Evolutionary conservation across 73 alveolate genomes (phyloP), one percentile per base, ranked within the genome.

Genomic region (Paramecium primaurelia): DNA sequence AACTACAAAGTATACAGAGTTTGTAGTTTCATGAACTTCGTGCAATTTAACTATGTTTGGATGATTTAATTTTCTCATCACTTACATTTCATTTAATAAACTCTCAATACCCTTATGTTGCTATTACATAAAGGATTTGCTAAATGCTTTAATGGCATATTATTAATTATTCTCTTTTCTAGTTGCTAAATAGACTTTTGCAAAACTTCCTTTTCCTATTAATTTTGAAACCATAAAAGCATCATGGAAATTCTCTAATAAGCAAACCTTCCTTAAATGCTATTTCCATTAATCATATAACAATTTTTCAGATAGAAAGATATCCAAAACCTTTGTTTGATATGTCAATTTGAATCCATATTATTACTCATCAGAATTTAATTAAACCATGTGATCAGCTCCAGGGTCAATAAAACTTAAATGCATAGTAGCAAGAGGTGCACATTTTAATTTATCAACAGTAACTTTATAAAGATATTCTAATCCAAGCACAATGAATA

Each of bases 151-250:
- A 68, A 94, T 93, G 16, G 97, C 97, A 93, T 92, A 92, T 37
- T 71, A 25, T 6, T 77, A 45, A 59, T 93, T 71, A 44, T 88
- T 77, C n/a, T 58, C 83, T 77, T 89, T 92, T 71, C 77, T 80
- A 34, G 90, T 77, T 10, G 94, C 97, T 22, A 75, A 88, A 93
- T 87, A 94, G 20, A 94, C 97, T 32, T 88, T 94, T 6, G 95
- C 97, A 94, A 83, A 94, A 28, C 93, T 86, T 10, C 97, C 97
- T 42, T 88, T 86, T 1, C 97, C 97, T 49, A 94, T 93, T 40
- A 83, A 47, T 44, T 94, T 94, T 6, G 40, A 47, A 7, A 80
- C 91, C 12, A 28, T 18, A 47, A 42, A 80, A 6, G 71, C 36
- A 45, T 44, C 91, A 80, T 80, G 91, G 30, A 80, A 80, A 47